phyloP scores from a whole-genome alignment of 148 eudicot species.

The Polygonum aviculare region DNA sequence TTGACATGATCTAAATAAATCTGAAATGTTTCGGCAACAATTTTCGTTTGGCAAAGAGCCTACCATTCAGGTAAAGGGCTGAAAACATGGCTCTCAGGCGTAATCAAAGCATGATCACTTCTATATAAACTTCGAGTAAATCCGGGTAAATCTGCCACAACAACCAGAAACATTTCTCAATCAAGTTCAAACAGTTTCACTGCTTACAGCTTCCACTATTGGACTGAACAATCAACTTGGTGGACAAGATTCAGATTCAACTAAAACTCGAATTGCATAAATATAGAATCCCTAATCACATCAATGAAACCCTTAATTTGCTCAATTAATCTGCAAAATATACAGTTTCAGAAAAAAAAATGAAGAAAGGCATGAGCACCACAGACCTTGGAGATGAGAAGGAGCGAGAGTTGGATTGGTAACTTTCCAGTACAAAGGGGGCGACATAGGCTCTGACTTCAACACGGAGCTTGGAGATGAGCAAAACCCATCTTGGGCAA shows the following conservation, averaged over 20 bases:
- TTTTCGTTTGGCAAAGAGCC: not conserved
- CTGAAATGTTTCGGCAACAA: not conserved
- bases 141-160: slow-evolving; percentile 79
- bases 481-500: slow-evolving; percentile 7
- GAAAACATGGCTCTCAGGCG: slow-evolving; percentile 96
- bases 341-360: not conserved
- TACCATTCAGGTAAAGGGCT: slow-evolving; percentile 96
- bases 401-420: slow-evolving; percentile 89
- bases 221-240: not conserved
- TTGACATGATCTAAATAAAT: slow-evolving; percentile 3
- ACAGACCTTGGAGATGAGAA: slow-evolving; percentile 72
- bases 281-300: not conserved
- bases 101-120: slow-evolving; percentile 79
- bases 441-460: not conserved
- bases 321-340: not conserved
- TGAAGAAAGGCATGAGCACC: not conserved
- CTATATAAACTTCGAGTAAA: slow-evolving; percentile 88
- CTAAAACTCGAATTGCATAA: not conserved
- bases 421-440: slow-evolving; percentile 64
- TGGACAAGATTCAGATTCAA: not conserved
- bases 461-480: not conserved
- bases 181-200: not conserved
- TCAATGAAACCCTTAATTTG: not conserved
- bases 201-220: not conserved
- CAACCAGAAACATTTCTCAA: not conserved